Percentiles rank a stretch among this genome's conserved stretches.
Conservation (phyloP, 768 basidiomycete species). For the Clavaria fumosa region DNA sequence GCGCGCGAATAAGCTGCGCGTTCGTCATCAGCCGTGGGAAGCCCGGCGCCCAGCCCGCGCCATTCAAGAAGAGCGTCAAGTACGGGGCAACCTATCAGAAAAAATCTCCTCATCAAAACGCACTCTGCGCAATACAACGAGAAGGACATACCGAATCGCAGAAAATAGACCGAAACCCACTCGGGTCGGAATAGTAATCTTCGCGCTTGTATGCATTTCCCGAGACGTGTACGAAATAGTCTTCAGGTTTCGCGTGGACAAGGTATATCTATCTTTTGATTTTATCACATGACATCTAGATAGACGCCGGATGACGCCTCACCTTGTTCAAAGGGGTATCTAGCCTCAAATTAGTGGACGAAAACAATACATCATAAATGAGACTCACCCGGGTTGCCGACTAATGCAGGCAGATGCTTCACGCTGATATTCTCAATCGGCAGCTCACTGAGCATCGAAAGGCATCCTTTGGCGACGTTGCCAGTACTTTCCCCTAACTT, state of each 20-base stretch:
- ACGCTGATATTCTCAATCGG: constrained; percentile 45
- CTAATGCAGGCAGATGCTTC: constrained; percentile 40
- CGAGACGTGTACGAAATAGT: constrained; percentile 52
- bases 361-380: neutral
- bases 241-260: constrained; percentile 49
- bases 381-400: constrained; percentile 31
- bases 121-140: too few species aligned
- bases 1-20: constrained; percentile 36
- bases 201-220: constrained; percentile 42
- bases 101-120: too few species aligned
- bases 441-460: constrained; percentile 57
- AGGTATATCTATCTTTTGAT: constrained; percentile 61
- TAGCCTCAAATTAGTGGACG: constrained; percentile 13
- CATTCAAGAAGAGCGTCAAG: constrained; percentile 73
- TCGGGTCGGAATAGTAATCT: constrained; percentile 63
- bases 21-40: constrained; percentile 73
- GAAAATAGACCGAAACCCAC: constrained; percentile 52
- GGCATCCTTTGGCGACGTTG: constrained; percentile 66
- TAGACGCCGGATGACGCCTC: neutral
- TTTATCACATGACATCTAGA: too few species aligned
- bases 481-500: constrained; percentile 37
- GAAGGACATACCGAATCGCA: too few species aligned
- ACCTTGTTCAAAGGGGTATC: constrained; percentile 48
- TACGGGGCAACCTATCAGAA: constrained; percentile 66
- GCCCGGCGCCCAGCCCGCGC: constrained; percentile 65